Conservation (phyloP, 192 early-diverging fungal species). For the Radiomyces spectabilis region DNA sequence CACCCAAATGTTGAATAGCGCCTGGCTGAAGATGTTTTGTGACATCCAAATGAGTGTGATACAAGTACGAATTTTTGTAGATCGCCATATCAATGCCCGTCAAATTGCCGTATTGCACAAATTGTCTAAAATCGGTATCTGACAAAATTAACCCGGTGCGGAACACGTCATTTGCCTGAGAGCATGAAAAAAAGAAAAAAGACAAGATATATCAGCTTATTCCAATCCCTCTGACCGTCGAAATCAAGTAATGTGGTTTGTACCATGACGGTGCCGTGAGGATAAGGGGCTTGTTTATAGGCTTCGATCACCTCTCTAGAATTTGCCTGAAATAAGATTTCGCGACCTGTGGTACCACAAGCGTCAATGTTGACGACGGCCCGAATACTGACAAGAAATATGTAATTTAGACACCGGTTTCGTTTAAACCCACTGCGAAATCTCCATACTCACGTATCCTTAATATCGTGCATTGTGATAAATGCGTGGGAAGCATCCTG, state of each 20-base stretch:
- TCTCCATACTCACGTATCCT: slow-evolving; percentile 31
- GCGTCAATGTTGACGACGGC: slow-evolving; percentile 75
- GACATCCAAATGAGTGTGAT: slow-evolving; percentile 66
- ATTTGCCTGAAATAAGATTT: slow-evolving; percentile 74
- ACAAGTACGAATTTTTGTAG: slow-evolving; percentile 61
- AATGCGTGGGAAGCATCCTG: slow-evolving; percentile 75
- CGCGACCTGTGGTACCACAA: slow-evolving; percentile 55
- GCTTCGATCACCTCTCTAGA: slow-evolving; percentile 60
- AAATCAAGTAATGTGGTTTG: not conserved
- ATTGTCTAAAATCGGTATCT: slow-evolving; percentile 74
- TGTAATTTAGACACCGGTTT: too few species aligned
- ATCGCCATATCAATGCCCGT: slow-evolving; percentile 64
- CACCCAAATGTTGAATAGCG: slow-evolving; percentile 63
- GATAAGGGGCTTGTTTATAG: slow-evolving; percentile 50
- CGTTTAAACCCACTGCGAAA: too few species aligned
- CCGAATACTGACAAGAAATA: slow-evolving; percentile 27
- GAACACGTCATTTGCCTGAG: slow-evolving; percentile 49
- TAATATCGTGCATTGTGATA: slow-evolving; percentile 48
- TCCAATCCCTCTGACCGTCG: not conserved
- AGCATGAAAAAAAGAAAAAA: not conserved
- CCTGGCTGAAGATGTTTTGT: slow-evolving; percentile 48
- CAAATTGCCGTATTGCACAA: slow-evolving; percentile 60
- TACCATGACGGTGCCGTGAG: slow-evolving; percentile 61
- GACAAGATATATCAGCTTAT: not conserved
- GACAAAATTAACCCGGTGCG: slow-evolving; percentile 53